Percentiles rank a stretch among this genome's conserved stretches.
Conservation (phyloP, 169 alveolate genomes). For the Plasmodium inui region DNA sequence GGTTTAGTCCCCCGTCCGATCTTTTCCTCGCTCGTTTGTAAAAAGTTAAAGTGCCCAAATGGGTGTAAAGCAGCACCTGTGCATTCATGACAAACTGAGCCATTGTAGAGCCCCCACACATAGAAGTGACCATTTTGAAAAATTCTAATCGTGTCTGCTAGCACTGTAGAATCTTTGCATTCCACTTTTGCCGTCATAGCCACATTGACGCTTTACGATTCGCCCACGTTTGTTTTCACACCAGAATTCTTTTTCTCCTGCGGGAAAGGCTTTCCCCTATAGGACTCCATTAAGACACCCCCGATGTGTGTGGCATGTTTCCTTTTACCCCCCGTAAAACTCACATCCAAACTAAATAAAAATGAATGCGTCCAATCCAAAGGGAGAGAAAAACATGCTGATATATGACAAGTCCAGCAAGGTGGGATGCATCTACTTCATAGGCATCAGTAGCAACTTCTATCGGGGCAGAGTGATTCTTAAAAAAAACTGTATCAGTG, state of each 20-base stretch:
- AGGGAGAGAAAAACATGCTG: constrained; percentile 45
- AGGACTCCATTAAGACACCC: neutral
- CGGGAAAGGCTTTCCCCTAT: neutral
- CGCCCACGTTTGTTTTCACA: neutral
- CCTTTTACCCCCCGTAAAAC: neutral
- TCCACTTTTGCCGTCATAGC: neutral
- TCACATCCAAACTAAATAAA: neutral
- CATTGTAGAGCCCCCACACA: neutral
- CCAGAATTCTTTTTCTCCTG: neutral
- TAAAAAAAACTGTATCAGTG: constrained; percentile 55
- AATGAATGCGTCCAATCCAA: constrained; percentile 14
- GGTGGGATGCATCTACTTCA: constrained; percentile 70
- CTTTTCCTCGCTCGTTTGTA: neutral
- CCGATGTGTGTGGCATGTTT: neutral
- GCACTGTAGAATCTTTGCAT: neutral
- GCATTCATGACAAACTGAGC: neutral
- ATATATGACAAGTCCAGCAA: constrained; percentile 64
- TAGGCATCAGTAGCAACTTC: constrained; percentile 62
- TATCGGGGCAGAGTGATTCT: constrained; percentile 69
- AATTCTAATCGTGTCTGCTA: neutral
- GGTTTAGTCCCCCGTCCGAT: neutral
- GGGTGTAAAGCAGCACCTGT: neutral
- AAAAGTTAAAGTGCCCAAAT: neutral
- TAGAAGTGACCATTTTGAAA: neutral
- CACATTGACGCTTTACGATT: neutral